A percentile compares a stretch with the other conserved stretches of the same genome.
Conservation (phyloP, 495 filamentous ascomycete genomes). For the Xylaria curta region DNA sequence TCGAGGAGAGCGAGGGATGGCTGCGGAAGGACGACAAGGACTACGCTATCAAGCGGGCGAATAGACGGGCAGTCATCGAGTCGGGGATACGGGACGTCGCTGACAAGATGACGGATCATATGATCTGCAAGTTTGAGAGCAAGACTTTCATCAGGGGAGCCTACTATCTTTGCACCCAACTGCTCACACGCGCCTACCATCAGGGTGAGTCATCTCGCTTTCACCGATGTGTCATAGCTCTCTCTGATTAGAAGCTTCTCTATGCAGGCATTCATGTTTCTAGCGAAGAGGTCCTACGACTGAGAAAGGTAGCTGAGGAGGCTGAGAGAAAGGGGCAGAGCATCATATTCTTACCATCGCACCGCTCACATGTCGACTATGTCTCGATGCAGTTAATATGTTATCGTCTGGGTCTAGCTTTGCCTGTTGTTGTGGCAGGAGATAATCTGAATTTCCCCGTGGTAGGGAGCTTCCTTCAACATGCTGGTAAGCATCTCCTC, state of each 20-base stretch:
- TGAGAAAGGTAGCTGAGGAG: slow-evolving; percentile 79
- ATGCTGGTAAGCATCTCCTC: slow-evolving; percentile 67
- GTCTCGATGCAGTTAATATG: slow-evolving; percentile 93
- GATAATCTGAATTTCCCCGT: slow-evolving; percentile 96
- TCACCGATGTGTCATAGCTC: background rate
- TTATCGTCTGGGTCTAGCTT: slow-evolving; percentile 84
- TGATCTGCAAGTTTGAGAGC: slow-evolving; percentile 99
- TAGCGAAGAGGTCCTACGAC: slow-evolving; percentile 85
- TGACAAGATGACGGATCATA: slow-evolving; percentile 83
- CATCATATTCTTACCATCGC: slow-evolving; percentile 94
- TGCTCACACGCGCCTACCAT: slow-evolving; percentile 91
- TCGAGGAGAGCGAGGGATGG: slow-evolving; percentile 79
- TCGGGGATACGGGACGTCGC: slow-evolving; percentile 71
- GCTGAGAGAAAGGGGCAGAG: slow-evolving; percentile 89
- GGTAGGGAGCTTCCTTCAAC: slow-evolving; percentile 87
- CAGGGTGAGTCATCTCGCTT: slow-evolving; percentile 61
- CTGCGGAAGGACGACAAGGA: slow-evolving; percentile 62
- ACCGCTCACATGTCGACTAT: slow-evolving; percentile 95
- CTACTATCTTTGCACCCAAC: slow-evolving; percentile 87
- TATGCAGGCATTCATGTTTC: slow-evolving; percentile 79
- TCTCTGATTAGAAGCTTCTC: slow-evolving; percentile 10
- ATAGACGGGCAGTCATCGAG: slow-evolving; percentile 65
- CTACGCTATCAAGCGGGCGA: slow-evolving; percentile 62
- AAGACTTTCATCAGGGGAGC: slow-evolving; percentile 89
- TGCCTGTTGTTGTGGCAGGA: slow-evolving; percentile 93